Evolutionary conservation across 306 rosid species (phyloP).

Genomic region (Rubus idaeus): DNA sequence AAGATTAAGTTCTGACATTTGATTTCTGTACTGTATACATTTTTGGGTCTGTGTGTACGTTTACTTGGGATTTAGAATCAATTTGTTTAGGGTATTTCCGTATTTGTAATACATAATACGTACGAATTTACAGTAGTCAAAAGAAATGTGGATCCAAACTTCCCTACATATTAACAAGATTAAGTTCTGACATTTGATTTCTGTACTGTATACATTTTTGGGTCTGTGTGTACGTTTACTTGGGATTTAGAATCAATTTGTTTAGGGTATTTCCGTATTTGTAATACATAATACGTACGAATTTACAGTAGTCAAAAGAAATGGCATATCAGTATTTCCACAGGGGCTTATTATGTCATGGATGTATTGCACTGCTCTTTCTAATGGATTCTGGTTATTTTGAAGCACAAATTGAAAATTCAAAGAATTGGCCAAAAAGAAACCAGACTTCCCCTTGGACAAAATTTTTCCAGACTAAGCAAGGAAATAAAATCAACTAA

Average conservation of each 20-base stretch:
- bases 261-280: background rate
- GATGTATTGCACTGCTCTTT: background rate
- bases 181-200: background rate
- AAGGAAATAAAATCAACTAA: background rate
- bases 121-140: background rate
- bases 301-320: background rate
- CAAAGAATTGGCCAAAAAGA: background rate
- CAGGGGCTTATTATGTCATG: background rate
- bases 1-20: background rate
- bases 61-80: background rate
- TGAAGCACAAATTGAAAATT: background rate
- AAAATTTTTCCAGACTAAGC: background rate
- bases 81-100: background rate
- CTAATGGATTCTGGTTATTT: background rate
- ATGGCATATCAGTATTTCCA: background rate
- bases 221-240: background rate
- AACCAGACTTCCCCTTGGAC: background rate
- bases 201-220: background rate
- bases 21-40: background rate
- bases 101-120: background rate
- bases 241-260: background rate
- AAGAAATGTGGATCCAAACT: slow-evolving; percentile 49
- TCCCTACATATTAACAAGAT: slow-evolving; percentile 47
- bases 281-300: background rate
- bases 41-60: background rate